These are phyloP conservation scores for Agaricales sp. DNA, from an alignment of 1,284 basidiomycete species.

Conservation along the genomic window DNA sequence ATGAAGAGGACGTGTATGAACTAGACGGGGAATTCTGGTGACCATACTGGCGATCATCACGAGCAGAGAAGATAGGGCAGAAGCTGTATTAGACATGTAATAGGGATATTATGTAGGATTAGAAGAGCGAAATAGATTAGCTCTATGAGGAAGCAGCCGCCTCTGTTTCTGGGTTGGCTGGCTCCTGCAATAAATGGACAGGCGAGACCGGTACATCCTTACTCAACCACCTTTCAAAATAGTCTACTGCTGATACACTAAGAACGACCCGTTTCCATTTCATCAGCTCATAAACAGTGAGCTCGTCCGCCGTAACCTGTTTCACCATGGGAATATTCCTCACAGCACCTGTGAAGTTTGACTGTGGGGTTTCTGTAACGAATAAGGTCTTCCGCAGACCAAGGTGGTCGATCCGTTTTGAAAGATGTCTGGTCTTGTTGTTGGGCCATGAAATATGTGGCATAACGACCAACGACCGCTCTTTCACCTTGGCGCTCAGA, in stretches of 20 bases:
- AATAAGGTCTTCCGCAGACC: slow-evolving; percentile 65
- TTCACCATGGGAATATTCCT: slow-evolving; percentile 58
- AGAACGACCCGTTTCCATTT: slow-evolving; percentile 66
- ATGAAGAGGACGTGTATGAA: not conserved
- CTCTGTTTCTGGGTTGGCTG: not conserved
- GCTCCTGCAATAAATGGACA: not conserved
- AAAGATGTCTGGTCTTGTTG: slow-evolving; percentile 54
- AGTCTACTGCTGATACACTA: slow-evolving; percentile 62
- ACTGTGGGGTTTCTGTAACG: slow-evolving; percentile 32
- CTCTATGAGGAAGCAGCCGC: not conserved
- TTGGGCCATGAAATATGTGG: slow-evolving; percentile 61
- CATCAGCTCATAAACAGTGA: slow-evolving; percentile 70
- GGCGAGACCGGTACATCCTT: slow-evolving; percentile 20
- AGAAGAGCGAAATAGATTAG: not conserved
- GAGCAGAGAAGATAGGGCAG: too few relatives aligned
- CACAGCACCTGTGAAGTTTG: slow-evolving; percentile 32
- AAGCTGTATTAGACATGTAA: too few relatives aligned
- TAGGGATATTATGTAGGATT: not conserved
- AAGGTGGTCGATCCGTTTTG: slow-evolving; percentile 44
- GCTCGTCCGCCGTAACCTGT: slow-evolving; percentile 49
- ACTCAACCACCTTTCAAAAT: slow-evolving; percentile 52
- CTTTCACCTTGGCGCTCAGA: slow-evolving; percentile 71
- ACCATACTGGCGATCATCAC: too few relatives aligned
- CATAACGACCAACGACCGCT: slow-evolving; percentile 70
- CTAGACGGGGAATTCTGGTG: too few relatives aligned